Percentiles rank a stretch among this genome's conserved stretches.
Evolutionary conservation across 768 basidiomycete species (phyloP).

Genomic region (Suillus ampliporus): DNA sequence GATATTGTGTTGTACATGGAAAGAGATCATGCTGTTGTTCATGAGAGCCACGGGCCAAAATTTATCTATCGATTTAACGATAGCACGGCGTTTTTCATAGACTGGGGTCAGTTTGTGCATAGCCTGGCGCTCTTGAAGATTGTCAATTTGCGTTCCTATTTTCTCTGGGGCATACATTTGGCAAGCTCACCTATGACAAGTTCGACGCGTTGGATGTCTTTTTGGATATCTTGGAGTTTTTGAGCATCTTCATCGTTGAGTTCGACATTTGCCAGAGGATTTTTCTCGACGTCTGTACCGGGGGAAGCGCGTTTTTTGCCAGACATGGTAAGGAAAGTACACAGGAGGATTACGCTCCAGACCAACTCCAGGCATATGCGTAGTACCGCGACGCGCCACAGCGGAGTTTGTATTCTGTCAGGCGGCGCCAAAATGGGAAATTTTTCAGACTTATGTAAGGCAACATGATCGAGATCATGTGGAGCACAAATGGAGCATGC

Average conservation of each 20-base stretch:
- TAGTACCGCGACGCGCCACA: slow-evolving; percentile 9
- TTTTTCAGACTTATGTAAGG: neutral
- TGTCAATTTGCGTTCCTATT: slow-evolving; percentile 16
- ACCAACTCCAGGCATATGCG: neutral
- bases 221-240: slow-evolving; percentile 68
- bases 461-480: neutral
- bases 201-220: slow-evolving; percentile 73
- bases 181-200: slow-evolving; percentile 67
- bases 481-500: no score
- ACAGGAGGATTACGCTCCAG: slow-evolving; percentile 2
- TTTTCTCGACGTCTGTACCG: slow-evolving; percentile 78
- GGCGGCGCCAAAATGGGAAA: slow-evolving; percentile 7
- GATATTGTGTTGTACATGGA: slow-evolving; percentile 71
- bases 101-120: slow-evolving; percentile 61
- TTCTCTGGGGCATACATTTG: slow-evolving; percentile 3
- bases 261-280: slow-evolving; percentile 67
- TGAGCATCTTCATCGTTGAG: slow-evolving; percentile 74
- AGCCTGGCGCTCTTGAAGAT: slow-evolving; percentile 62
- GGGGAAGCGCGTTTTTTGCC: slow-evolving; percentile 79
- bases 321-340: slow-evolving; percentile 33
- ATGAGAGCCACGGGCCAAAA: slow-evolving; percentile 90
- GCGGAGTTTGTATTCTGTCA: slow-evolving; percentile 5
- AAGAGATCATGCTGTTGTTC: slow-evolving; percentile 67
- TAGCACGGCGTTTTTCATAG: slow-evolving; percentile 72
- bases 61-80: slow-evolving; percentile 68